Evolutionary conservation across 192 early-diverging fungal species (phyloP), one percentile per base, ranked within the genome.

Genomic region (Funneliformis mosseae): DNA sequence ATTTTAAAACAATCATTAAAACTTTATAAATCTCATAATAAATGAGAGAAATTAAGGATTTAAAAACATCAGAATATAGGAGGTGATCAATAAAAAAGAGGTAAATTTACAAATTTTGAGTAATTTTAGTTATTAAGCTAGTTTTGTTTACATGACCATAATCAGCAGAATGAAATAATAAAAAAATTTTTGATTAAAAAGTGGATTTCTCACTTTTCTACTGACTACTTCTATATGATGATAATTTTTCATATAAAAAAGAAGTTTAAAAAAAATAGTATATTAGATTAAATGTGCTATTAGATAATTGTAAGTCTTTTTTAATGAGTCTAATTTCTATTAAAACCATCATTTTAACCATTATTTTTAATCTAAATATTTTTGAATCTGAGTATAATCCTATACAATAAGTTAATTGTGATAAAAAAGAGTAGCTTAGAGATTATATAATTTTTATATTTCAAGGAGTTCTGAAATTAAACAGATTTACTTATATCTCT

Each of bases 231-330:
- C n/a, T n/a, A n/a, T n/a, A 80, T 50, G 25, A 80, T n/a, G 48
- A 80, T 41, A 0, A 72, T 72, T 23, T 72, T 61, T 72, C 79
- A 3, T 80, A 80, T 16, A 39, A 42, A 60, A 77, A 63, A 28
- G 76, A 23, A 41, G 60, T 66, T 3, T 67, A 59, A 16, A 77
- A 16, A 77, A 33, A 55, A 66, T 77, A 16, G 11, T 77, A 16
- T 77, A 73, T 28, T 80, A 68, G 69, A 68, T 21, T 33, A 69
- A 61, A 80, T 45, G 67, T 41, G 69, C 67, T 55, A 68, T 80
- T 73, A 43, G 45, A 73, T 48, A 21, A 73, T 80, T 80, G 79
- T 80, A 73, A 80, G 69, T 76, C 74, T 75, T 59, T 75, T 59
- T 50, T 61, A 18, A 28, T 60, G 50, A 4, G 45, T 59, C 25